A percentile compares a stretch with the other conserved stretches of the same genome.
phyloP scores from a whole-genome alignment of 805 yeast species.

The Candida caryicola region DNA sequence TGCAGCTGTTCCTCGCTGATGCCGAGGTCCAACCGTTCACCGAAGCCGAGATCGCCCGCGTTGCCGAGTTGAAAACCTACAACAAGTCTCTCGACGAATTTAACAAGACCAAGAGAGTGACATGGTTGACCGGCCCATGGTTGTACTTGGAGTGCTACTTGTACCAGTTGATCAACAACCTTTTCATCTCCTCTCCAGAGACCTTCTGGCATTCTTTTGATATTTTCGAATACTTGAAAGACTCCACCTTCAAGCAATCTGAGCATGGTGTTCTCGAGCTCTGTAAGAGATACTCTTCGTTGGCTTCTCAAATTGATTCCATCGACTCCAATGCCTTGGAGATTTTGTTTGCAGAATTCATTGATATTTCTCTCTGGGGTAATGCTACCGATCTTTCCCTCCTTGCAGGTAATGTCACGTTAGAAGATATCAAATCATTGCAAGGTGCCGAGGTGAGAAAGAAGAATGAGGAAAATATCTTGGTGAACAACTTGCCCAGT shows the following conservation, averaged over 20 bases:
- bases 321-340: constrained; percentile 44
- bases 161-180: constrained; percentile 60
- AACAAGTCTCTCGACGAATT: constrained; percentile 50
- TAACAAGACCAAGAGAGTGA: constrained; percentile 26
- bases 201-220: constrained; percentile 60
- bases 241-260: constrained; percentile 72
- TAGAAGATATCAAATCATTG: constrained; percentile 84
- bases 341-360: constrained; percentile 73
- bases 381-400: constrained; percentile 94
- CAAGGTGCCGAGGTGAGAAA: constrained; percentile 89
- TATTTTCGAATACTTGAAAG: constrained; percentile 67
- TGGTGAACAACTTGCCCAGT: constrained; percentile 66
- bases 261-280: constrained; percentile 76
- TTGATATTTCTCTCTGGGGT: constrained; percentile 94
- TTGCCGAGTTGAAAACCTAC: constrained; percentile 53
- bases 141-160: constrained; percentile 79
- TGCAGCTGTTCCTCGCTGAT: constrained; percentile 43
- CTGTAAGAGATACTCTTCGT: constrained; percentile 55
- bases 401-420: constrained; percentile 73
- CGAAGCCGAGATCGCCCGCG: constrained; percentile 34
- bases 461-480: constrained; percentile 73
- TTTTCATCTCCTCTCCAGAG: constrained; percentile 30
- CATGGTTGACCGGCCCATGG: constrained; percentile 93
- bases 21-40: constrained; percentile 26
- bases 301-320: constrained; percentile 23